Conservation (phyloP, 257 asterid species). For the Primulina tabacum region DNA sequence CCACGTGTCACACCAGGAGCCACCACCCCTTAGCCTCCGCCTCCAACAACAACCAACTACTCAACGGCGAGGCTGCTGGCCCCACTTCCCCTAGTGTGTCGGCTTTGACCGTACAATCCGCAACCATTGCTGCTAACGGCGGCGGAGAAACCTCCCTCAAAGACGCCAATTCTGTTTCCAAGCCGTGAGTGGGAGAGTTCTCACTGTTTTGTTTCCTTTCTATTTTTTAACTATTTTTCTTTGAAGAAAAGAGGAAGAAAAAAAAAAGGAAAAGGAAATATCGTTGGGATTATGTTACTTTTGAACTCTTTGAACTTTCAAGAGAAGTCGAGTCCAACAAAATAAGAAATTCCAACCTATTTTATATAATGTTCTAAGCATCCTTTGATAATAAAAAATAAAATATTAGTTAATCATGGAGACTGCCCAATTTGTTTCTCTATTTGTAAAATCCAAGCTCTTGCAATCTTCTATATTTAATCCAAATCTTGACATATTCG, state of each 20-base stretch:
- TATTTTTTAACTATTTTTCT: constrained; percentile 2
- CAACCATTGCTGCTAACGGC: constrained; percentile 40
- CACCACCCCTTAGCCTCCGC: constrained; percentile 19
- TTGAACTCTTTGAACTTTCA: constrained; percentile 2
- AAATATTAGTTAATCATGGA: no score
- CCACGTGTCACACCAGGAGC: constrained; percentile 67
- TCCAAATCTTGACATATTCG: no score
- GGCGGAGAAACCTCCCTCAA: constrained; percentile 42
- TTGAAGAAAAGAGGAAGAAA: background rate
- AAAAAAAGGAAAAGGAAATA: background rate
- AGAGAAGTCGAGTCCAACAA: constrained; percentile 38
- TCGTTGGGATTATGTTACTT: background rate
- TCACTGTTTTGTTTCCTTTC: constrained; percentile 3
- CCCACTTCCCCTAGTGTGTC: constrained; percentile 78
- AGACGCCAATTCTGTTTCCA: constrained; percentile 51
- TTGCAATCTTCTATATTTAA: no score
- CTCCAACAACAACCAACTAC: constrained; percentile 33
- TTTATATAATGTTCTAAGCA: no score
- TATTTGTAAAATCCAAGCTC: no score
- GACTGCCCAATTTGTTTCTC: no score
- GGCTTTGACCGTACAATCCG: constrained; percentile 66
- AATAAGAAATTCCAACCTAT: constrained; percentile 18
- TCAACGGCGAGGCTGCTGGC: constrained; percentile 32
- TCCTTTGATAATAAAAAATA: no score
- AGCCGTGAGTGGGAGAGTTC: constrained; percentile 28